phyloP scores from a whole-genome alignment of 2,329 filamentous ascomycete species.

The Colletotrichum liriopes region DNA sequence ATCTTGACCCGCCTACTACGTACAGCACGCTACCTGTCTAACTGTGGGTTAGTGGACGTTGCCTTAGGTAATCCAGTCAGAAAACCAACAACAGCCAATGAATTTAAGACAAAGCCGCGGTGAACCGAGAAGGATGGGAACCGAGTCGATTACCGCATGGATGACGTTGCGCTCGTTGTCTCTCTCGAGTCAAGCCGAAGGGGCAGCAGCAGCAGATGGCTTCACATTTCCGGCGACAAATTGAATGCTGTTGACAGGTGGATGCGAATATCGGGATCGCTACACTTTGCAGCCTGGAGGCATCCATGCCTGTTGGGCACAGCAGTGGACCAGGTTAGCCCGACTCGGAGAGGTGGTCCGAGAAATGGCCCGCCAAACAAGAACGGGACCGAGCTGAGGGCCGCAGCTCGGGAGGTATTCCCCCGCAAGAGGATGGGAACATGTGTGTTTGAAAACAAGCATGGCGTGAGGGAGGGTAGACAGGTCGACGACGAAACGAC shows the following conservation, averaged over 20 bases:
- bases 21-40: background rate
- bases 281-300: slow-evolving; percentile 1
- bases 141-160: background rate
- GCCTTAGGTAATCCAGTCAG: slow-evolving; percentile 20
- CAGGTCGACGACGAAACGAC: background rate
- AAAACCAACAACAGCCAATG: slow-evolving; percentile 4
- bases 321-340: slow-evolving; percentile 8
- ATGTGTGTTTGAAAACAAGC: background rate
- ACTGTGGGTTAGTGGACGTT: background rate
- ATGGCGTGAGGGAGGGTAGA: background rate
- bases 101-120: background rate
- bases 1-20: background rate
- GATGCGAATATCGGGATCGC: slow-evolving; percentile 1
- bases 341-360: slow-evolving; percentile 36
- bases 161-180: background rate
- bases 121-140: background rate
- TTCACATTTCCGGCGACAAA: background rate
- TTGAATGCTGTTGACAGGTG: background rate
- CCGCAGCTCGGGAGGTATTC: slow-evolving; percentile 33
- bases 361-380: slow-evolving; percentile 38
- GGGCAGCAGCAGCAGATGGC: background rate
- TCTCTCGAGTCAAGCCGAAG: background rate
- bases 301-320: background rate
- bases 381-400: slow-evolving; percentile 15
- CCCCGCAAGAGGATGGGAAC: slow-evolving; percentile 13